Evolutionary conservation across 139 green algal species (phyloP).

Genomic region (Desmodesmus armatus): DNA sequence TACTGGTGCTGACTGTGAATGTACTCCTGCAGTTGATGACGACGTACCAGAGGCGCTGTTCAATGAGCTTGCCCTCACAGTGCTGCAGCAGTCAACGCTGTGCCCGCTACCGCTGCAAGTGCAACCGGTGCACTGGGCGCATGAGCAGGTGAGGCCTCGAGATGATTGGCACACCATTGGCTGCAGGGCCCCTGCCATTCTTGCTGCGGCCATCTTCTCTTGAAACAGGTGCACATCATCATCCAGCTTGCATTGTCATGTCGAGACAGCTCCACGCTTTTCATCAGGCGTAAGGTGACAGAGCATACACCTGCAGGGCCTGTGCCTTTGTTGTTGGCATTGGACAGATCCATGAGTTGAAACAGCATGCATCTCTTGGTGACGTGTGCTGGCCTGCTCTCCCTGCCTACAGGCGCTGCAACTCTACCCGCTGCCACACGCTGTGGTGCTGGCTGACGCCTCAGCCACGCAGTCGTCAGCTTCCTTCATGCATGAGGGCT

Average conservation of each 20-base stretch:
- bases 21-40: conserved; percentile 20
- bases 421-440: conserved; percentile 89
- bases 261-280: no score
- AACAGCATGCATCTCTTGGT: no score
- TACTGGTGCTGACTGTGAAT: neutral
- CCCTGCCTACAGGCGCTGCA: no score
- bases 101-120: conserved; percentile 87
- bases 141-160: no score
- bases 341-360: no score
- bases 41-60: conserved; percentile 50
- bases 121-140: conserved; percentile 84
- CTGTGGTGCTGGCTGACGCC: conserved; percentile 83
- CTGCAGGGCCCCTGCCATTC: no score
- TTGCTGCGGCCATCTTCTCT: no score
- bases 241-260: conserved; percentile 53
- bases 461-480: conserved; percentile 64
- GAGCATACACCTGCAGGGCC: no score
- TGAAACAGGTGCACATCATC: conserved; percentile 55
- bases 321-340: no score
- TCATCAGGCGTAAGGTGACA: no score
- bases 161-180: no score
- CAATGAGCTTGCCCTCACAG: conserved; percentile 79
- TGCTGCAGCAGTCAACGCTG: conserved; percentile 94
- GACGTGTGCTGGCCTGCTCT: no score
- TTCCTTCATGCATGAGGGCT: conserved; percentile 65